Evolutionary conservation across 2,329 filamentous ascomycete species (phyloP).

Genomic region (Neofusicoccum sp.): DNA sequence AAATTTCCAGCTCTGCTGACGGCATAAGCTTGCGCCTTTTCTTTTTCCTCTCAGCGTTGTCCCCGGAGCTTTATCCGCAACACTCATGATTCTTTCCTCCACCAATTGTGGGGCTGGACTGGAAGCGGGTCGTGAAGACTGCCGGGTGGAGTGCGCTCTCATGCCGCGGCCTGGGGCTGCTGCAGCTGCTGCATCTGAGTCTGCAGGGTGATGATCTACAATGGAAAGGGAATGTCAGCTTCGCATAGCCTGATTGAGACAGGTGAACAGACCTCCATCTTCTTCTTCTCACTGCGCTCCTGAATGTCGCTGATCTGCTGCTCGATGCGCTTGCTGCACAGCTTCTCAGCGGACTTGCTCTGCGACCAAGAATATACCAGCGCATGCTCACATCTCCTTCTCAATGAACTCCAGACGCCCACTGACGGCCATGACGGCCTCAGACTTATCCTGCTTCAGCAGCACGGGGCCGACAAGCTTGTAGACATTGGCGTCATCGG

Average conservation of each 20-base stretch:
- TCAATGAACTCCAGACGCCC: slow-evolving; percentile 89
- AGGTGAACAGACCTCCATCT: slow-evolving; percentile 60
- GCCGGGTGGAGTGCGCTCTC: not conserved
- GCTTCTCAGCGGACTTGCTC: slow-evolving; percentile 13
- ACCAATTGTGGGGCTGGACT: not conserved
- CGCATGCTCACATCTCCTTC: slow-evolving; percentile 76
- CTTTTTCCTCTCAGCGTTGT: not conserved
- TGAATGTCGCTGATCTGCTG: slow-evolving; percentile 66
- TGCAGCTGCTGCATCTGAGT: slow-evolving; percentile 20
- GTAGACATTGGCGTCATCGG: slow-evolving; percentile 87
- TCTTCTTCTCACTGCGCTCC: slow-evolving; percentile 65
- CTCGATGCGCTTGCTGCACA: slow-evolving; percentile 65
- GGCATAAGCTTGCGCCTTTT: not conserved
- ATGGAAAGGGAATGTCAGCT: not conserved
- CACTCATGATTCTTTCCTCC: not conserved
- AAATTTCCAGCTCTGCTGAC: too few relatives aligned
- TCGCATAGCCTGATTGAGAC: too few relatives aligned
- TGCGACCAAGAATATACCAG: slow-evolving; percentile 13
- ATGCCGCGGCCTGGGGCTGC: slow-evolving; percentile 18
- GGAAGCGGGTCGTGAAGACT: not conserved
- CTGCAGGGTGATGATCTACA: slow-evolving; percentile 21
- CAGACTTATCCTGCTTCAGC: slow-evolving; percentile 89
- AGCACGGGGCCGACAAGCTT: slow-evolving; percentile 92
- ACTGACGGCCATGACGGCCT: slow-evolving; percentile 89
- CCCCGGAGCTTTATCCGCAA: not conserved